Evolutionary conservation across 2,329 filamentous ascomycete species (phyloP).

Genomic region (Stachybotrys echinatus): DNA sequence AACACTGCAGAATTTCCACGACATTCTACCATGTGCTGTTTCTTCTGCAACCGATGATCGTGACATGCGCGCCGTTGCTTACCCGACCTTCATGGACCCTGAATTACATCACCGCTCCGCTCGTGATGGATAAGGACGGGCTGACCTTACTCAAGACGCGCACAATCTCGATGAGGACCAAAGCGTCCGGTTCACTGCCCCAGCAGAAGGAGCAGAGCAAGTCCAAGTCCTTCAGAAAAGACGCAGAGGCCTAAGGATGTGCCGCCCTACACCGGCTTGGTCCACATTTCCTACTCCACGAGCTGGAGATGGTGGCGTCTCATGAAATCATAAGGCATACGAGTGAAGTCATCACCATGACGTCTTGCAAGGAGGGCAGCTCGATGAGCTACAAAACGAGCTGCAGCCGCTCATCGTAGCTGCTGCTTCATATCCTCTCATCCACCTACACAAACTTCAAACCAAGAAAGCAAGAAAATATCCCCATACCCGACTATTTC

Average conservation of each 20-base stretch:
- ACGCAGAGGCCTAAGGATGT: background rate
- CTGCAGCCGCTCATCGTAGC: background rate
- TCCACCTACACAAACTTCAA: too few species aligned
- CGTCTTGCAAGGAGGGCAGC: constrained; percentile 12
- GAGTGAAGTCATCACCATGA: constrained; percentile 19
- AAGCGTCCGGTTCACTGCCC: constrained; percentile 2
- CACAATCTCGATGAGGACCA: constrained; percentile 4
- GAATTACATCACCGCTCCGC: background rate
- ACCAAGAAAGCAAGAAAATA: background rate
- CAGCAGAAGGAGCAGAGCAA: too few species aligned
- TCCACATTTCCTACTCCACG: constrained; percentile 10
- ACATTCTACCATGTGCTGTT: too few species aligned
- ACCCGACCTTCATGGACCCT: background rate
- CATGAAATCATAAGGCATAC: constrained; percentile 16
- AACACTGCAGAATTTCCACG: too few species aligned
- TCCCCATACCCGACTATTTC: background rate
- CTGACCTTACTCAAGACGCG: background rate
- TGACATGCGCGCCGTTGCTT: too few species aligned
- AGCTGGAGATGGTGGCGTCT: constrained; percentile 1
- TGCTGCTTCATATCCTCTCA: too few species aligned
- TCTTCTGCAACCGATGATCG: too few species aligned
- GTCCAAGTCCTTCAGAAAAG: background rate
- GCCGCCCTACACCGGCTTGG: background rate
- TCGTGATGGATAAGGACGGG: background rate
- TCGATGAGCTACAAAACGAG: constrained; percentile 3